phyloP scores from a whole-genome alignment of 2,329 filamentous ascomycete species.

The Purpureocillium lavendulum region DNA sequence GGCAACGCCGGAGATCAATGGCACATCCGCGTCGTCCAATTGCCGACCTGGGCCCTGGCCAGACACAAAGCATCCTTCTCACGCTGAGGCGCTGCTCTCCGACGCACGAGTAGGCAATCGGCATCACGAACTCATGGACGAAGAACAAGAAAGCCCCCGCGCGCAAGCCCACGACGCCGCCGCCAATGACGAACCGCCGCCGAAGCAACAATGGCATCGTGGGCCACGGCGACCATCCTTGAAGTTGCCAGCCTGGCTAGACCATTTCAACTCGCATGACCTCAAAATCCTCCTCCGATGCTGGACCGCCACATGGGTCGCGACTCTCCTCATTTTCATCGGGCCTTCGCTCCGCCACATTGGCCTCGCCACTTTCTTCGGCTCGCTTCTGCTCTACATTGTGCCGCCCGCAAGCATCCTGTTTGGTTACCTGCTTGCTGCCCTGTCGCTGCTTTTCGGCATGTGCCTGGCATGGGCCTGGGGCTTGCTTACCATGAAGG shows the following conservation, averaged over 20 bases:
- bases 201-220: background rate
- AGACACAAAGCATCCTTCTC: too few relatives aligned
- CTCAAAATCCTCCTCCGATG: constrained; percentile 38
- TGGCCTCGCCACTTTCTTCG: constrained; percentile 37
- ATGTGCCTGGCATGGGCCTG: constrained; percentile 40
- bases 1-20: too few relatives aligned
- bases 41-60: too few relatives aligned
- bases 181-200: too few relatives aligned
- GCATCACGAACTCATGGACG: too few relatives aligned
- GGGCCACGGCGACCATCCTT: background rate
- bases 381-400: constrained; percentile 30
- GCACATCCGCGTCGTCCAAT: too few relatives aligned
- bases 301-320: constrained; percentile 35
- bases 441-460: constrained; percentile 33
- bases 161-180: too few relatives aligned
- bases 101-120: too few relatives aligned
- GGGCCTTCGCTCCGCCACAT: constrained; percentile 28
- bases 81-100: too few relatives aligned
- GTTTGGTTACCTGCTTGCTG: constrained; percentile 33
- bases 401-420: constrained; percentile 36
- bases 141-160: too few relatives aligned
- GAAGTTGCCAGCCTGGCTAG: constrained; percentile 22
- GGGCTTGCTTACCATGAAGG: constrained; percentile 40
- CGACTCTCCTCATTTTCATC: constrained; percentile 37
- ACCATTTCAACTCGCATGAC: constrained; percentile 38